Conservation (phyloP, 2,329 filamentous ascomycete species). For the Penicillium sp. region DNA sequence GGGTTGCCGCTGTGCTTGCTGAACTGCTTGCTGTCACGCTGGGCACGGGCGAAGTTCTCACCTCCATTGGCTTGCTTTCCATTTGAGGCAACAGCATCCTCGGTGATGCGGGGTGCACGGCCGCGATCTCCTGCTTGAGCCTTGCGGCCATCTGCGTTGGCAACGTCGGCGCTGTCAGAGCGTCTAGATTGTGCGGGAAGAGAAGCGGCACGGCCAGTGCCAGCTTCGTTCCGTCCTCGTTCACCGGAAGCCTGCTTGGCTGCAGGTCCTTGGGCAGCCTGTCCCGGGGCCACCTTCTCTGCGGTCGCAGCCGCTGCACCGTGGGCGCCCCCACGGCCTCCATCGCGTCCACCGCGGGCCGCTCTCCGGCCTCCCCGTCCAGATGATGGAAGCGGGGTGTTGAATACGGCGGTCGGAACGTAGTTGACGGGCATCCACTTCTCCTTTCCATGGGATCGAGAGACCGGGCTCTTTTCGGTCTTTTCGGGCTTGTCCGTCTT, state of each 20-base stretch:
- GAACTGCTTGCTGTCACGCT: conserved; percentile 37
- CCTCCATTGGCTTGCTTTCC: conserved; percentile 30
- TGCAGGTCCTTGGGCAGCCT: conserved; percentile 24
- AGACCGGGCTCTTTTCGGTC: conserved; percentile 60
- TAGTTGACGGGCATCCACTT: conserved; percentile 84
- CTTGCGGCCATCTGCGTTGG: conserved; percentile 33
- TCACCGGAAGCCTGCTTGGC: conserved; percentile 35
- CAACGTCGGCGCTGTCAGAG: conserved; percentile 35
- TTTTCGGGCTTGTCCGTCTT: conserved; percentile 59
- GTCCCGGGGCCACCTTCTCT: conserved; percentile 36
- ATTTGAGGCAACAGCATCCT: conserved; percentile 27
- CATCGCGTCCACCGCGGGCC: conserved; percentile 55
- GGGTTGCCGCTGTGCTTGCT: conserved; percentile 28
- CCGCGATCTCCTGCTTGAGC: conserved; percentile 31
- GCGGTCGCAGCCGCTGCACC: conserved; percentile 28
- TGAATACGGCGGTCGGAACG: conserved; percentile 79
- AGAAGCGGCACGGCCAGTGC: conserved; percentile 39
- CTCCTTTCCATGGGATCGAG: conserved; percentile 64
- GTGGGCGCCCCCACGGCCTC: conserved; percentile 46
- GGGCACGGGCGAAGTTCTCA: conserved; percentile 32
- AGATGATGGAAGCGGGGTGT: conserved; percentile 64
- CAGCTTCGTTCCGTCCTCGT: conserved; percentile 37
- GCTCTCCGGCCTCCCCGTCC: conserved; percentile 55
- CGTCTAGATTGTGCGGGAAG: conserved; percentile 39
- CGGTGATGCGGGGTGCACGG: conserved; percentile 33